Base-by-base conservation (phyloP, 2,329 filamentous ascomycete species). In the Verticillium zaregamsianum region DNA sequence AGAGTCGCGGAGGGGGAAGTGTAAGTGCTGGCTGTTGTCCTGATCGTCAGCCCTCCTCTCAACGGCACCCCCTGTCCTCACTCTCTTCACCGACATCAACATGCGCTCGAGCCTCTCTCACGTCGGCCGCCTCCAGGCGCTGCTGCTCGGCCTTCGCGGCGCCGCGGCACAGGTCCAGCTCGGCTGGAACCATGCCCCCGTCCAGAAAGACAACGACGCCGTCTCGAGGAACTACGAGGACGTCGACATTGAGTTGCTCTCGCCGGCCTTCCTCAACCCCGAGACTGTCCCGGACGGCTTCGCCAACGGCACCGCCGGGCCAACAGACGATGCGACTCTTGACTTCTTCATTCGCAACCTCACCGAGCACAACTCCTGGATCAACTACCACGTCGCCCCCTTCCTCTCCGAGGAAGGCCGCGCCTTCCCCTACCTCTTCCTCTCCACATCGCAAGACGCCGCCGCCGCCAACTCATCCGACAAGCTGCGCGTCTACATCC, bases 211-310 rank as follows among this genome's bases (percentile, higher is more conserved):
- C 55, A 67, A 68, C 20, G 67, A 69, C 4, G 37, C 69, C 1
- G 68, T 73, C 17, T 68, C 71, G 2, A 62, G 61, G 3, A 71
- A 72, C 64, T 74, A 73, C 58, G 68, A 66, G 4, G 66, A 72
- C 61, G 69, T 70, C 8, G 67, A 69, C 58, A 67, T 71, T 15
- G 67, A 66, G 17, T 63, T 74, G 3, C 59, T 66, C 8, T 72
- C 71, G 1, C 71, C 72, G 1, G 70, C 71, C 17, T 73, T 73
- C 60, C 11, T 65, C 9, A 61, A 63, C n/a, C 69, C 68, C 11
- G 59, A 68, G 11, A 63, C 61, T n/a, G 55, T 69, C 2, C 66
- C 65, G 1, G 66, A 61, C 5, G 66, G 69, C 7, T 73, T 72
- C 39, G 54, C 59, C 8, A 68, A 71, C 52, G 72, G 71, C 11